A percentile compares a stretch with the other conserved stretches of the same genome.
These are phyloP conservation scores for Chaetothyriales sp. DNA, from an alignment of 2,329 filamentous ascomycete genomes.

Conservation along the genomic window DNA sequence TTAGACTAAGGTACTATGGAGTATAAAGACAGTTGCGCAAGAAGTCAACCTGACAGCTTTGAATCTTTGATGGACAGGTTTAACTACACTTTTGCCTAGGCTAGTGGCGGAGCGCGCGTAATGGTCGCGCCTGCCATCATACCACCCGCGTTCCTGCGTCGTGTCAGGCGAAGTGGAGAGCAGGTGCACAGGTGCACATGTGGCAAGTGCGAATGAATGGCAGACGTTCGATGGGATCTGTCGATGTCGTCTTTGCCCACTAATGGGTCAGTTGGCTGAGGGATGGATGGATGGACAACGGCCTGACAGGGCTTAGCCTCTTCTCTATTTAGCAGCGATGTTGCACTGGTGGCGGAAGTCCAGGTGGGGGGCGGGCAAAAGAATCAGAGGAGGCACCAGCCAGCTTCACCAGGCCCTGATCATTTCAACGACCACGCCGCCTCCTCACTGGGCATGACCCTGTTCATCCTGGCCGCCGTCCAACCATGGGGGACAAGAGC, in stretches of 20 bases:
- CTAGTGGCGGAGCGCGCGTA: too few relatives aligned
- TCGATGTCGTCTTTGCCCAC: not conserved
- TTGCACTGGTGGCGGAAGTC: not conserved
- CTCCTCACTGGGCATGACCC: not conserved
- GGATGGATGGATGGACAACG: not conserved
- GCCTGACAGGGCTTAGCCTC: not conserved
- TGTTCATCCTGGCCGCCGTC: not conserved
- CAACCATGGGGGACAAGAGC: constrained; percentile 11
- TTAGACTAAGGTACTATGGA: too few relatives aligned
- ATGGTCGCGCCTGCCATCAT: too few relatives aligned
- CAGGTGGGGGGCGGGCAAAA: not conserved
- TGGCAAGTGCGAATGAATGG: too few relatives aligned
- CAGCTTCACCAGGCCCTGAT: not conserved
- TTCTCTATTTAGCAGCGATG: not conserved
- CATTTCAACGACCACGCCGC: not conserved
- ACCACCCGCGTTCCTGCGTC: too few relatives aligned
- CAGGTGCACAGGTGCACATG: too few relatives aligned
- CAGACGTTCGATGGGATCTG: too few relatives aligned
- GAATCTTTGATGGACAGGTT: too few relatives aligned
- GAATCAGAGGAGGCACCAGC: not conserved
- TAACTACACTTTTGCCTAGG: too few relatives aligned
- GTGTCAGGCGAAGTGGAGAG: too few relatives aligned
- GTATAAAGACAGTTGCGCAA: too few relatives aligned
- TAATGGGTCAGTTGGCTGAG: not conserved
- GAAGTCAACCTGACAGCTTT: too few relatives aligned